Percentiles rank a stretch among this genome's conserved stretches.
Evolutionary conservation across 164 flowering plant genomes (phyloP).

Genomic region (Tetrastigma voinierianum): DNA sequence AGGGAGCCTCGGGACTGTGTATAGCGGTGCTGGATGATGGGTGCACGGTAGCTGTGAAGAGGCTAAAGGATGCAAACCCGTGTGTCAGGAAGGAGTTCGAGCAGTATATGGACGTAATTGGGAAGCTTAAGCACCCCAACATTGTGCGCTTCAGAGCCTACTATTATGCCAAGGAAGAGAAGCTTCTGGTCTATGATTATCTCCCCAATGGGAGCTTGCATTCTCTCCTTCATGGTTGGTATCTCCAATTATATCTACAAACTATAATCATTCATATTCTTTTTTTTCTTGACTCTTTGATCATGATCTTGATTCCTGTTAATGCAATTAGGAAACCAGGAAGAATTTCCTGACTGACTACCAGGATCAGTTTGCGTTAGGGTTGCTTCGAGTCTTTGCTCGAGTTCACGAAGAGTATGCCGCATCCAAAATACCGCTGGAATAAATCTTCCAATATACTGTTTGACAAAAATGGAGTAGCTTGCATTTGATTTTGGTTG

Average conservation of each 20-base stretch:
- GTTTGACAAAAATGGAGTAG: conserved; percentile 82
- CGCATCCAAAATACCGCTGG: conserved; percentile 73
- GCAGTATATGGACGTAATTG: conserved; percentile 92
- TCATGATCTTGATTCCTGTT: conserved; percentile 5
- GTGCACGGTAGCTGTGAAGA: conserved; percentile 78
- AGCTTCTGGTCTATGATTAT: conserved; percentile 92
- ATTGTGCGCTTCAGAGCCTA: conserved; percentile 76
- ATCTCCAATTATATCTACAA: not conserved
- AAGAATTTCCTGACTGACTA: conserved; percentile 92
- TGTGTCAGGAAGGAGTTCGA: conserved; percentile 86
- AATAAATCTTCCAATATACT: conserved; percentile 88
- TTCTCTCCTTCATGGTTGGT: conserved; percentile 79
- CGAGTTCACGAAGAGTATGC: conserved; percentile 69
- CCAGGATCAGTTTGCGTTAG: conserved; percentile 81
- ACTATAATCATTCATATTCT: too few species aligned
- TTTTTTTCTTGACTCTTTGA: not conserved
- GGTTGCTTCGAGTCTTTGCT: conserved; percentile 86
- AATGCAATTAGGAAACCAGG: conserved; percentile 63
- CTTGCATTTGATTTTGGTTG: conserved; percentile 83
- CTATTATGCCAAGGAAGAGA: conserved; percentile 94
- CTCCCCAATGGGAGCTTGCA: conserved; percentile 92
- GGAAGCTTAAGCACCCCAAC: conserved; percentile 79
- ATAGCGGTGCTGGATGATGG: conserved; percentile 93
- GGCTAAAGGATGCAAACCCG: conserved; percentile 89
- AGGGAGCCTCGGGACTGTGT: conserved; percentile 93